phyloP scores from a whole-genome alignment of 2,329 filamentous ascomycete genomes.

The Mollisia scopiformis region DNA sequence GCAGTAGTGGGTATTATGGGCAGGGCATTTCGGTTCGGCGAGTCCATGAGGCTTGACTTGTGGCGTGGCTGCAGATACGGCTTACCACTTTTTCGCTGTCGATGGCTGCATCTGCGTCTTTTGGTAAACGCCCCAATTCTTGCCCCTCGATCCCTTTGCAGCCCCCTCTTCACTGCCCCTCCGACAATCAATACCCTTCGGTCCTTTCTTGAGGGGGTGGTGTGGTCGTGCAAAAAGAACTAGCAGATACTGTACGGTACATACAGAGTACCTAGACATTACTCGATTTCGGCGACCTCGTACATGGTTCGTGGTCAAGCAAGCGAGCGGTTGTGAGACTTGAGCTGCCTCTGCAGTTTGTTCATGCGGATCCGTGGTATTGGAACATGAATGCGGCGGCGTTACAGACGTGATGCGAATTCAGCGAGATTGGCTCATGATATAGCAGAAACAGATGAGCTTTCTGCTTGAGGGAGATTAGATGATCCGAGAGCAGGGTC shows the following conservation, averaged over 20 bases:
- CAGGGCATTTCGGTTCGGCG: constrained; percentile 6
- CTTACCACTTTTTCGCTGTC: constrained; percentile 2
- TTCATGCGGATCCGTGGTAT: background rate
- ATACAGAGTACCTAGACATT: background rate
- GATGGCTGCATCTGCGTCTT: background rate
- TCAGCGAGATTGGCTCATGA: constrained; percentile 3
- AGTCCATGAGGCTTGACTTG: constrained; percentile 4
- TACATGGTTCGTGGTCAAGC: background rate
- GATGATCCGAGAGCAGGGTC: constrained; percentile 6
- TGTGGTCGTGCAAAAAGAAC: constrained; percentile 1
- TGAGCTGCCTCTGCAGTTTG: background rate
- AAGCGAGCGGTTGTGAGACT: background rate
- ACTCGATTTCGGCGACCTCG: background rate
- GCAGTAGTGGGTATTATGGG: background rate
- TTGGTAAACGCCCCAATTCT: constrained; percentile 4
- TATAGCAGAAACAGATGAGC: constrained; percentile 13
- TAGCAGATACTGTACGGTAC: no score
- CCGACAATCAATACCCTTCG: constrained; percentile 5
- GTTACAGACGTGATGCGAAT: constrained; percentile 10
- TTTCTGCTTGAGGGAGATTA: constrained; percentile 14
- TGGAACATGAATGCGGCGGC: background rate
- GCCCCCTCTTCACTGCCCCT: background rate
- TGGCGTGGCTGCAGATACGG: constrained; percentile 4
- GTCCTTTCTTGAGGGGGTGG: constrained; percentile 4
- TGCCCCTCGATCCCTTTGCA: constrained; percentile 6